Base-by-base conservation (phyloP, 805 yeast genomes). In the Candida arabinofermentans region DNA sequence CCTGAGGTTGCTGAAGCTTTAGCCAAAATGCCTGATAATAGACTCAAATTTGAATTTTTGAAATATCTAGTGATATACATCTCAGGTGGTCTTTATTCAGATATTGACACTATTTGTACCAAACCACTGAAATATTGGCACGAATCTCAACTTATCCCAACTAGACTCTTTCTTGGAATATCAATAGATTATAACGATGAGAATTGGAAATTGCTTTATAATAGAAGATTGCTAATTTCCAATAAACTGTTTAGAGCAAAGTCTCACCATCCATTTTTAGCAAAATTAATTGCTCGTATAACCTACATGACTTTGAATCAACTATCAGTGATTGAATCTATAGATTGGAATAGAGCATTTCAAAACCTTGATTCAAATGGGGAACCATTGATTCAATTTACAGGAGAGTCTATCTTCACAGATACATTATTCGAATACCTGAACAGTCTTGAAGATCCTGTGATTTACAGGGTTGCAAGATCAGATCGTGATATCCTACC, bases 31-130 rank as follows among this genome's bases (percentile, higher is more conserved):
- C 81, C 83, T 1, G 74, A 74, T 56, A 67, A 61, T 19, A 63
- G 72, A 26, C 58, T 74, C 37, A 61, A 64, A 47, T 74, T 70
- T 64, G 84, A 79, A 51, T 77, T 78, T 46, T 68, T 78, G 57
- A 66, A 80, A 40, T 79, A 78, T 53, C 59, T 77, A 44, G 65
- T 76, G 6, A 50, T 78, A 5, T 77, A 55, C 44, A 68, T 79
- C 3, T 59, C 63, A 35, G 85, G 85, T 36, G 85, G 85, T n/a
- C 70, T 75, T 10, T 79, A 79, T 51, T 72, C 82, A 3, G 84
- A 79, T 54, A 74, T 78, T 27, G 85, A 79, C 54, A 78, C 83
- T 0, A 65, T 62, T 44, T 72, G 79, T 21, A 65, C 73, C 39
- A 77, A 71, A 44, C 81, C 81, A 1, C 40, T 62, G 17, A 55